Evolutionary conservation across 768 basidiomycete genomes (phyloP).

Genomic region (Leccinum uliginosum): DNA sequence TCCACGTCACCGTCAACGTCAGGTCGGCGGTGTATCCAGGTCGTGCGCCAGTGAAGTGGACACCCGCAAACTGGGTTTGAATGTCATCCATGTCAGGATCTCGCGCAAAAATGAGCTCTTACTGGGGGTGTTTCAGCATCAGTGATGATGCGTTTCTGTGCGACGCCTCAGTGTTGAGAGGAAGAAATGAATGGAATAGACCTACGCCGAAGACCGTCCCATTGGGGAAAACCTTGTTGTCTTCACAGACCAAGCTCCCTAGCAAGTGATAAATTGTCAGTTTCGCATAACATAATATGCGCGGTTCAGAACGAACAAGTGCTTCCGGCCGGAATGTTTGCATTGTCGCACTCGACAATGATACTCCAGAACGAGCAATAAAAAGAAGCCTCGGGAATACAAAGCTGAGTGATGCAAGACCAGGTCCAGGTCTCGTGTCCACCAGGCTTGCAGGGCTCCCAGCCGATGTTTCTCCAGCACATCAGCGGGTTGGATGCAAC

Average conservation of each 20-base stretch:
- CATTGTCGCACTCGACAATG: slow-evolving; percentile 7
- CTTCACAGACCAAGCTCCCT: slow-evolving; percentile 5
- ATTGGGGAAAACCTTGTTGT: slow-evolving; percentile 5
- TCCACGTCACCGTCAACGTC: not conserved
- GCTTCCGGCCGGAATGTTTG: not conserved
- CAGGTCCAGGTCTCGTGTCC: not conserved
- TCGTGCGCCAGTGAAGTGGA: not conserved
- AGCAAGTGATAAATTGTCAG: not conserved
- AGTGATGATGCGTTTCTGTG: not conserved
- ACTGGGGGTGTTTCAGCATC: not conserved
- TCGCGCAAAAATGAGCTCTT: not conserved
- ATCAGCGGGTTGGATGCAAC: not conserved
- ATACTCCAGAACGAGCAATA: slow-evolving; percentile 8
- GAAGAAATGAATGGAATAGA: not conserved
- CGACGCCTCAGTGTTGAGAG: not conserved
- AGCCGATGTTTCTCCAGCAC: slow-evolving; percentile 1
- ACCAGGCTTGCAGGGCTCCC: not conserved
- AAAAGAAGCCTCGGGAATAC: not conserved
- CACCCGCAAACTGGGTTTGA: not conserved
- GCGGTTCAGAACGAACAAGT: not conserved
- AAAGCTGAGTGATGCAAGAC: slow-evolving; percentile 4
- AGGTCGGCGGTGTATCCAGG: not conserved
- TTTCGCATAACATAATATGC: not conserved
- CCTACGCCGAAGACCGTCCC: slow-evolving; percentile 7
- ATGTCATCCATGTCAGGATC: not conserved